These are phyloP conservation scores for Rhizopus sp. DNA, from an alignment of 371 early-diverging fungal species.

Conservation along the genomic window DNA sequence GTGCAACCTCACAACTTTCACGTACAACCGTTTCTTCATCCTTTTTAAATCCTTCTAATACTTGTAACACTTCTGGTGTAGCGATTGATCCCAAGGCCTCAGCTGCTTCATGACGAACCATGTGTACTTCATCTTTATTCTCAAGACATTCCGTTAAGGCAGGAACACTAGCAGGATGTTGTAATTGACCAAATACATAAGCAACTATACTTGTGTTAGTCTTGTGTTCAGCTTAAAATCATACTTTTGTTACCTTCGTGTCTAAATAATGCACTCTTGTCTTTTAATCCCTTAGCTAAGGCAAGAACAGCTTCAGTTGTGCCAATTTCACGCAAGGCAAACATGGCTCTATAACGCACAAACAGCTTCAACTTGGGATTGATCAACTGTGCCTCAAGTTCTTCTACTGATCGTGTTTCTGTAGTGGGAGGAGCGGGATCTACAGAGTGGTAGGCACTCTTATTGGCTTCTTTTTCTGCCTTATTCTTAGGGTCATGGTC, in stretches of 20 bases:
- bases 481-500: conserved; percentile 62
- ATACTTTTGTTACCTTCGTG: conserved; percentile 72
- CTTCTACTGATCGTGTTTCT: conserved; percentile 58
- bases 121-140: conserved; percentile 81
- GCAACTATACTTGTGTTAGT: conserved; percentile 50
- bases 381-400: conserved; percentile 69
- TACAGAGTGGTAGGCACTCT: conserved; percentile 74
- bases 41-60: conserved; percentile 71
- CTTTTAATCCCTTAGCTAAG: conserved; percentile 86
- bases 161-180: conserved; percentile 89
- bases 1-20: conserved; percentile 95
- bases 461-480: conserved; percentile 38
- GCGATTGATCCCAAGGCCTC: conserved; percentile 99
- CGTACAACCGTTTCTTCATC: conserved; percentile 91
- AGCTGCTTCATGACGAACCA: conserved; percentile 99
- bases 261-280: conserved; percentile 90
- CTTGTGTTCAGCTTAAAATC: conserved; percentile 23
- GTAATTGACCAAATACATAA: conserved; percentile 99
- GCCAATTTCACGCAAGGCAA: conserved; percentile 93
- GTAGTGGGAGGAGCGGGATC: conserved; percentile 92
- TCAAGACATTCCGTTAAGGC: conserved; percentile 78
- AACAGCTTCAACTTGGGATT: conserved; percentile 80
- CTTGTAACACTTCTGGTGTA: conserved; percentile 82
- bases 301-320: conserved; percentile 86
- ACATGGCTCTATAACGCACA: conserved; percentile 98